Evolutionary conservation across 2,329 filamentous ascomycete species (phyloP), one percentile per base, ranked within the genome.

Genomic region (Thermothelomyces thermophilus): DNA sequence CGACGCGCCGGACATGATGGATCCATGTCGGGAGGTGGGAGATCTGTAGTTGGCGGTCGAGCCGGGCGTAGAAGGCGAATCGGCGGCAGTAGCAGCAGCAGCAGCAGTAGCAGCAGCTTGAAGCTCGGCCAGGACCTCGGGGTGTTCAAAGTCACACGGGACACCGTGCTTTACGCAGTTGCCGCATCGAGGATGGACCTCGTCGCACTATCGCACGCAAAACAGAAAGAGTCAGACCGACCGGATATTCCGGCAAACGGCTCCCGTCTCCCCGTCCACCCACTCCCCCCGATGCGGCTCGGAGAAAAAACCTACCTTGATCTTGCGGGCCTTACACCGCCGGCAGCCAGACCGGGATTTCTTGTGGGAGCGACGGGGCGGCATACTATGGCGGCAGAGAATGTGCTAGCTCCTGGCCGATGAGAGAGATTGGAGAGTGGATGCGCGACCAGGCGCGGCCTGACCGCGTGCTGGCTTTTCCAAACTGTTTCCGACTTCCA

Each of bases 121-220:
- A 39, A 77, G 67, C 40, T 74, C 70, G 46, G 73, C 70, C 51
- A 72, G 63, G 50, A 74, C 64, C 31, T 72, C 65, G 8, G 74
- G 73, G 54, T 73, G 72, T 57, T 82, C 78, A 60, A 84, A 85
- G 63, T 85, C 82, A 66, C 82, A 85, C 30, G 70, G 64, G 33
- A 84, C 82, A 58, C 80, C 82, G 66, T 85, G 82, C 60, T 84
- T 85, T 49, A 74, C 67, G 67, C 82, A 85, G 65, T 84, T 84
- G 53, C 80, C 77, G 62, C 82, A 85, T 51, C 75, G 68, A 8
- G 82, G 82, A 60, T 84, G 81, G 10, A 80, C 68, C 64, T 85
- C 82, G 61, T 85, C 81, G 66, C 82, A 85, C 78, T 81, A 58
- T 31, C 17, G 17, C 22, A n/a, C 24, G n/a, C n/a, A n/a, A n/a